Conservation (phyloP, 371 early-diverging fungal genomes). For the Actinomortierella ambigua region DNA sequence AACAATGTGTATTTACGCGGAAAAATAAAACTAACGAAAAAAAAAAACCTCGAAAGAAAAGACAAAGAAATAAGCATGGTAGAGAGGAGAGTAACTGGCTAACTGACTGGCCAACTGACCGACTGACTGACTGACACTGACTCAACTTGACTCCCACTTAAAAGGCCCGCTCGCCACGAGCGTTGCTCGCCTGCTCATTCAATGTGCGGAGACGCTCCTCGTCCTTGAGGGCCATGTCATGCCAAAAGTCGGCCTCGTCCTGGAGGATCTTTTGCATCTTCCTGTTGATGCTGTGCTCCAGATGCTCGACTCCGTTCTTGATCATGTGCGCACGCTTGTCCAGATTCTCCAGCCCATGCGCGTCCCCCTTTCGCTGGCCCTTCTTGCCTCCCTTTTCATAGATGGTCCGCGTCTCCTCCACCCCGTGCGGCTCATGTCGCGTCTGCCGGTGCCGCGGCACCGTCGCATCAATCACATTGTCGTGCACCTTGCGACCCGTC, state of each 20-base stretch:
- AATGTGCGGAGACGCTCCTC: constrained; percentile 20
- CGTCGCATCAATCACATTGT: constrained; percentile 38
- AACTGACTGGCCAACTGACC: not conserved
- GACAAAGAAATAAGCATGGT: too few relatives aligned
- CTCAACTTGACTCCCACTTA: too few relatives aligned
- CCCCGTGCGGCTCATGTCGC: constrained; percentile 15
- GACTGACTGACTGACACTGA: too few relatives aligned
- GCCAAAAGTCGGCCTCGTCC: constrained; percentile 44
- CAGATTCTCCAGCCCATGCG: constrained; percentile 29
- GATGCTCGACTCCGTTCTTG: constrained; percentile 34
- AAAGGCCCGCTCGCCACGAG: too few relatives aligned
- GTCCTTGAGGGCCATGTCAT: constrained; percentile 37
- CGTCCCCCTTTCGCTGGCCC: constrained; percentile 18
- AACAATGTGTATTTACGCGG: too few relatives aligned
- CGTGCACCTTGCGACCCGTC: constrained; percentile 37
- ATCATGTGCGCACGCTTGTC: constrained; percentile 39
- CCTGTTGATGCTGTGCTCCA: constrained; percentile 30
- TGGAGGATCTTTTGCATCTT: constrained; percentile 27
- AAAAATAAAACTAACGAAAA: too few relatives aligned
- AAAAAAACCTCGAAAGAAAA: too few relatives aligned
- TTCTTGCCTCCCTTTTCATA: constrained; percentile 15
- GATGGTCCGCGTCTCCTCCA: constrained; percentile 26
- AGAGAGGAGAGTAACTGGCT: not conserved
- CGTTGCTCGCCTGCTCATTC: too few relatives aligned
- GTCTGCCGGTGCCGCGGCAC: constrained; percentile 14